Conservation (phyloP, 495 filamentous ascomycete species). For the Cercophora samala region DNA sequence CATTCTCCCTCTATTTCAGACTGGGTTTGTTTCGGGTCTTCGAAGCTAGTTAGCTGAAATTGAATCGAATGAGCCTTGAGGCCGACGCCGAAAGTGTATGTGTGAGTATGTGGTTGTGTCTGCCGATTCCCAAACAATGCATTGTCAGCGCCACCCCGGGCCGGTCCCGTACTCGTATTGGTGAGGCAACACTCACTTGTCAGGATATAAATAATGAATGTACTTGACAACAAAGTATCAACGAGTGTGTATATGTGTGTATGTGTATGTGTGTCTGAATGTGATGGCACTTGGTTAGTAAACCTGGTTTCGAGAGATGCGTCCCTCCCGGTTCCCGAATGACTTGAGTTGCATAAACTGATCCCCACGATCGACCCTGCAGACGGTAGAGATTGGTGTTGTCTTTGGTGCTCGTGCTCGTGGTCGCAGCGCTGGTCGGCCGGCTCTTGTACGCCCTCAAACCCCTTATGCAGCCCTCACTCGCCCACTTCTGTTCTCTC, state of each 20-base stretch:
- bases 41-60: neutral
- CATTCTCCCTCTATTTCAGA: slow-evolving; percentile 36
- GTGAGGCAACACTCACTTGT: slow-evolving; percentile 41
- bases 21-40: slow-evolving; percentile 23
- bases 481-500: neutral
- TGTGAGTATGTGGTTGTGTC: slow-evolving; percentile 25
- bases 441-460: slow-evolving; percentile 7
- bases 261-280: slow-evolving; percentile 43
- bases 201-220: slow-evolving; percentile 57
- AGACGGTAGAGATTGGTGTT: slow-evolving; percentile 11
- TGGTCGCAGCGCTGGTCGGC: slow-evolving; percentile 10
- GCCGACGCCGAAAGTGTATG: neutral
- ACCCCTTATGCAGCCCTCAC: slow-evolving; percentile 9
- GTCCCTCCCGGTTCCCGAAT: neutral
- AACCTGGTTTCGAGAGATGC: neutral
- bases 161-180: neutral
- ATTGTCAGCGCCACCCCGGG: slow-evolving; percentile 23
- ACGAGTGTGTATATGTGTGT: slow-evolving; percentile 51
- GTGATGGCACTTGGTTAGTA: slow-evolving; percentile 35
- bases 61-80: neutral
- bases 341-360: slow-evolving; percentile 31
- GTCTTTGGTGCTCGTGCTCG: neutral
- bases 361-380: slow-evolving; percentile 33
- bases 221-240: slow-evolving; percentile 59
- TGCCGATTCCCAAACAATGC: slow-evolving; percentile 12